Conservation (phyloP, 2,329 filamentous ascomycete species). For the Botrytis galanthina region DNA sequence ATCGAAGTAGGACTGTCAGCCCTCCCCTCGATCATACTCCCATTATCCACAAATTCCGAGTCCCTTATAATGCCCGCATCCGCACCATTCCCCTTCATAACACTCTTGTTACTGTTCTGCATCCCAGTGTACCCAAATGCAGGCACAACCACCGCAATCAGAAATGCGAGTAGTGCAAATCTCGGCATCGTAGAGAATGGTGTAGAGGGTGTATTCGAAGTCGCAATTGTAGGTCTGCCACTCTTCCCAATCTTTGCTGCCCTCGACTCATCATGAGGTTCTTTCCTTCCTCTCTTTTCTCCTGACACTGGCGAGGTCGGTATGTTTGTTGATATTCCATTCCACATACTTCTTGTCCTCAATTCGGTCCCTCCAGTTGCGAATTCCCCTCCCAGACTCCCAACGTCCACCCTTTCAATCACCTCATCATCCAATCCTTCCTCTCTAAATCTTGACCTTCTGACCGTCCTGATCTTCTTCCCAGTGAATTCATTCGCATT, state of each 20-base stretch:
- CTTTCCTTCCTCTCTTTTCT: not conserved
- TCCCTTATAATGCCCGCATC: constrained; percentile 47
- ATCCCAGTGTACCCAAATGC: constrained; percentile 44
- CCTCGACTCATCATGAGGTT: not conserved
- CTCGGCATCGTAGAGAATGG: constrained; percentile 45
- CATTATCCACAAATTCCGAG: constrained; percentile 38
- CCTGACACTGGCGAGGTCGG: not conserved
- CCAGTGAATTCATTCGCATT: not conserved
- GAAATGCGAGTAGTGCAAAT: constrained; percentile 48
- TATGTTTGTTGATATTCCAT: not conserved
- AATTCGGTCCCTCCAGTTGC: not conserved
- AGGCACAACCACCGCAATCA: constrained; percentile 52
- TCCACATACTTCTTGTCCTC: not conserved
- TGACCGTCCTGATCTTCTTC: not conserved
- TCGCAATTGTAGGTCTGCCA: constrained; percentile 43
- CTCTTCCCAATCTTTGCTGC: constrained; percentile 28
- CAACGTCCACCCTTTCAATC: constrained; percentile 17
- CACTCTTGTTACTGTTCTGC: constrained; percentile 42
- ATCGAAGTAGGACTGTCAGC: constrained; percentile 52
- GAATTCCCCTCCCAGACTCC: not conserved
- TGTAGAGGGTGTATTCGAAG: constrained; percentile 46
- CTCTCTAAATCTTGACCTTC: constrained; percentile 27
- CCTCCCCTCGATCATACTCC: constrained; percentile 40
- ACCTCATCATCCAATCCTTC: constrained; percentile 34
- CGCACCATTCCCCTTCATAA: constrained; percentile 38